phyloP scores from a whole-genome alignment of 306 rosid species.

The Glycine latifolia region DNA sequence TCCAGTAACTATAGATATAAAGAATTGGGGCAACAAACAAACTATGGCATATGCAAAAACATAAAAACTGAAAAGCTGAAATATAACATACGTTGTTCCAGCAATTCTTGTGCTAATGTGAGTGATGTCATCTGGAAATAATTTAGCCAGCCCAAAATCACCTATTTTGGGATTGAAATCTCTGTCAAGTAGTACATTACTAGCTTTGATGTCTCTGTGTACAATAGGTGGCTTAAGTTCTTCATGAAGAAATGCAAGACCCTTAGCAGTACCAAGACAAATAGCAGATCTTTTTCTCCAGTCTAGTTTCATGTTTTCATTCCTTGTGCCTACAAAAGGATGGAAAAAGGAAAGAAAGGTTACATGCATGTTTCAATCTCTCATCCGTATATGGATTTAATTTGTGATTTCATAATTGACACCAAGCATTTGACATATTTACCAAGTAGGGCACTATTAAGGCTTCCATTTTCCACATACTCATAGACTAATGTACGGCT shows the following conservation, averaged over 20 bases:
- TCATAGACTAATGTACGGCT: slow-evolving; percentile 85
- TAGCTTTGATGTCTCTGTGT: slow-evolving; percentile 97
- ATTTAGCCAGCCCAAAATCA: slow-evolving; percentile 96
- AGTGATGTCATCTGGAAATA: slow-evolving; percentile 91
- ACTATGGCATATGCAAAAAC: slow-evolving; percentile 15
- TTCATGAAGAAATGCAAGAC: slow-evolving; percentile 91
- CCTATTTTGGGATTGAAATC: slow-evolving; percentile 88
- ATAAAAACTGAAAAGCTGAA: slow-evolving; percentile 33
- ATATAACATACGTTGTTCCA: slow-evolving; percentile 84
- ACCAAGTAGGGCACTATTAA: slow-evolving; percentile 81
- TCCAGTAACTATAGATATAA: neutral
- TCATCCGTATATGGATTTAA: slow-evolving; percentile 2
- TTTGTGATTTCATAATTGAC: slow-evolving; percentile 31
- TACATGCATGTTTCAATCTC: slow-evolving; percentile 11
- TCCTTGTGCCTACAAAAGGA: slow-evolving; percentile 58
- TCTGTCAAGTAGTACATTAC: slow-evolving; percentile 82
- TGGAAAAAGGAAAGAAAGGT: slow-evolving; percentile 19
- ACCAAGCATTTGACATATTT: slow-evolving; percentile 37
- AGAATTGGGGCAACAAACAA: neutral
- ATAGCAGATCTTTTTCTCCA: slow-evolving; percentile 87
- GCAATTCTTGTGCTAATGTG: slow-evolving; percentile 98
- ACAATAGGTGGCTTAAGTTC: slow-evolving; percentile 86
- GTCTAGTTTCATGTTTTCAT: slow-evolving; percentile 55
- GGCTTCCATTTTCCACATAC: slow-evolving; percentile 80
- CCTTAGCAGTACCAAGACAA: slow-evolving; percentile 80